Percentiles rank a stretch among this genome's conserved stretches.
Evolutionary conservation across 225 moss, liverwort and hornwort species (phyloP).

Genomic region (Sphagnum contortum): DNA sequence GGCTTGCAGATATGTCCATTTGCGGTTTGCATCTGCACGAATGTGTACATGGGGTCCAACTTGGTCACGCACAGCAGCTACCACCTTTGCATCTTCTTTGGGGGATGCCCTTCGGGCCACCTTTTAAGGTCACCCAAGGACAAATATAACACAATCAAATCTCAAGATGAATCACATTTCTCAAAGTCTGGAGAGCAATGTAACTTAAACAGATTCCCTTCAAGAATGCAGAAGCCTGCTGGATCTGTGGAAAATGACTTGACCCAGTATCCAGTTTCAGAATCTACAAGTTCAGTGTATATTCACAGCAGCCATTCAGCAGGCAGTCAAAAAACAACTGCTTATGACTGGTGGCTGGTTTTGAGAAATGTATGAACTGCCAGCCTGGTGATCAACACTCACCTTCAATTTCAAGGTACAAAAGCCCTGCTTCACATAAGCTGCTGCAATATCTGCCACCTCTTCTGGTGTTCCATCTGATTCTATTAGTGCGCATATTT

Average conservation of each 20-base stretch:
- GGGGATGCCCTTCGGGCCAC: constrained; percentile 71
- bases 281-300: too few species aligned
- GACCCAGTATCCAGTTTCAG: too few species aligned
- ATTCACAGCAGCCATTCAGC: too few species aligned
- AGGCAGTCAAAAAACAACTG: too few species aligned
- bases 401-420: constrained; percentile 90
- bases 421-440: constrained; percentile 69
- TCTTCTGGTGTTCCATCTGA: constrained; percentile 51
- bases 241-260: too few species aligned
- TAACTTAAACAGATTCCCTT: too few species aligned
- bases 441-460: constrained; percentile 52
- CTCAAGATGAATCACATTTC: too few species aligned
- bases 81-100: constrained; percentile 67
- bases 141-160: too few species aligned
- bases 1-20: constrained; percentile 72
- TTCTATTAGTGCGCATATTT: constrained; percentile 77
- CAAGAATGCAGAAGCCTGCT: too few species aligned
- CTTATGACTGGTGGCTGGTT: too few species aligned
- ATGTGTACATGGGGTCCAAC: constrained; percentile 68
- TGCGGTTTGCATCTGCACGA: constrained; percentile 90
- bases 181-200: too few species aligned
- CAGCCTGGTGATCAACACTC: background rate
- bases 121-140: constrained; percentile 14
- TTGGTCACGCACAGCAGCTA: constrained; percentile 53
- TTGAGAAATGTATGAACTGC: too few species aligned